Conservation (phyloP, 345 rosid genomes). For the Euphorbia tirucalli region DNA sequence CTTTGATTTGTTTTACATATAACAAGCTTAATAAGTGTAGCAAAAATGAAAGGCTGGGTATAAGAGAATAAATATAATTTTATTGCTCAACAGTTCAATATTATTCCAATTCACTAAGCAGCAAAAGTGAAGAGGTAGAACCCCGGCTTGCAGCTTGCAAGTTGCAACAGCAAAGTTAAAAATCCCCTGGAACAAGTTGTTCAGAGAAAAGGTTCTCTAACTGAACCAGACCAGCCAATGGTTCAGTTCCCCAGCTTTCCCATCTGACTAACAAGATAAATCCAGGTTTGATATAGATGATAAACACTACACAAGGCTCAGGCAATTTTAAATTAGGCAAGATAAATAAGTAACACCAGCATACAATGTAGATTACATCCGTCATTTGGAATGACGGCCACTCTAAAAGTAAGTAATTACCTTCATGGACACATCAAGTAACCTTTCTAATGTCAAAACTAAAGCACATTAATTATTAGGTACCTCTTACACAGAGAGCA, state of each 20-base stretch:
- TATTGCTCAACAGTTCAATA: background rate
- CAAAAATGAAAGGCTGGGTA: background rate
- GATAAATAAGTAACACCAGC: background rate
- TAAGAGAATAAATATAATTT: background rate
- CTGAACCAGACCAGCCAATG: background rate
- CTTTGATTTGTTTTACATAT: background rate
- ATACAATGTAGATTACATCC: background rate
- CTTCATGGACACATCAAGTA: too few relatives aligned
- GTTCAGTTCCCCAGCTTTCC: background rate
- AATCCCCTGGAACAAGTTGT: background rate
- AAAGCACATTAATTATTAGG: background rate
- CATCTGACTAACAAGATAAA: background rate
- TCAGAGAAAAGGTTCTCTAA: background rate
- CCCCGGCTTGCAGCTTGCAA: too few relatives aligned
- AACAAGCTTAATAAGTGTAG: background rate
- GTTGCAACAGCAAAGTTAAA: background rate
- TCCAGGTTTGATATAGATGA: background rate
- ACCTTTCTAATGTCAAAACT: background rate
- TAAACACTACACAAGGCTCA: background rate
- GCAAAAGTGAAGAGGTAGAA: background rate
- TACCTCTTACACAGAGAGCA: background rate
- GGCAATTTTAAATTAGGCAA: background rate
- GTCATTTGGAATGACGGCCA: background rate
- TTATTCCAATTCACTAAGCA: background rate
- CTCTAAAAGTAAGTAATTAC: background rate